Conservation (phyloP, 2,329 filamentous ascomycete species). For the Stachybotrys chlorohalonatus region DNA sequence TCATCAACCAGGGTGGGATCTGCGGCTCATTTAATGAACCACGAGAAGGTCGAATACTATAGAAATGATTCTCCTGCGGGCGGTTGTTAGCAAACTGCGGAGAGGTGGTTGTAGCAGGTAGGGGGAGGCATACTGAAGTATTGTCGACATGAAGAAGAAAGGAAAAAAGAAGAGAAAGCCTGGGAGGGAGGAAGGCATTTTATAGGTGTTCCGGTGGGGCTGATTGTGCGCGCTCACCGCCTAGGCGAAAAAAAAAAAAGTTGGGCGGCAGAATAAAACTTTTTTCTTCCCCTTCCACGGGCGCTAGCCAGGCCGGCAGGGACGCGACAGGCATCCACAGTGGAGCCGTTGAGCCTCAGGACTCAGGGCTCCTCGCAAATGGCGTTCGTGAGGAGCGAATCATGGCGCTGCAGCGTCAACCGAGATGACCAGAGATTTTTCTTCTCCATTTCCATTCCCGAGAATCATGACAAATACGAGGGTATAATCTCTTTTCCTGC, state of each 20-base stretch:
- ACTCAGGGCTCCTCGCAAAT: neutral
- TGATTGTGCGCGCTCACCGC: constrained; percentile 17
- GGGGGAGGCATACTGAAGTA: constrained; percentile 43
- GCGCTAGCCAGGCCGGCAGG: neutral
- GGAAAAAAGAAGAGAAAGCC: constrained; percentile 29
- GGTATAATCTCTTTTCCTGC: no score
- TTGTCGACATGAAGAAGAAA: constrained; percentile 54
- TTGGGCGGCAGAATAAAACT: constrained; percentile 1
- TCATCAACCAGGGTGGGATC: constrained; percentile 96
- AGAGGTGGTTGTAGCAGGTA: constrained; percentile 10
- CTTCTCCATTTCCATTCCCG: no score
- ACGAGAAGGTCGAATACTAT: constrained; percentile 92
- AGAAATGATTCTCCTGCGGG: constrained; percentile 81
- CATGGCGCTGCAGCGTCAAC: neutral
- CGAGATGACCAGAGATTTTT: no score
- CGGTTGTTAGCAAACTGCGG: constrained; percentile 11
- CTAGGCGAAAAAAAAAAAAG: constrained; percentile 15
- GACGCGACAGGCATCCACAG: neutral
- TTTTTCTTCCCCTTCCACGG: constrained; percentile 1
- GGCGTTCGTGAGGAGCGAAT: neutral
- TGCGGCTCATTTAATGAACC: constrained; percentile 89
- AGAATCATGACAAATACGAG: no score
- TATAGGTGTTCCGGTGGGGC: constrained; percentile 27
- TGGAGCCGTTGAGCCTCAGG: neutral
- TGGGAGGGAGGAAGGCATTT: constrained; percentile 19